phyloP scores from a whole-genome alignment of 208 protist genomes.

The Tritrichomonas musculus region DNA sequence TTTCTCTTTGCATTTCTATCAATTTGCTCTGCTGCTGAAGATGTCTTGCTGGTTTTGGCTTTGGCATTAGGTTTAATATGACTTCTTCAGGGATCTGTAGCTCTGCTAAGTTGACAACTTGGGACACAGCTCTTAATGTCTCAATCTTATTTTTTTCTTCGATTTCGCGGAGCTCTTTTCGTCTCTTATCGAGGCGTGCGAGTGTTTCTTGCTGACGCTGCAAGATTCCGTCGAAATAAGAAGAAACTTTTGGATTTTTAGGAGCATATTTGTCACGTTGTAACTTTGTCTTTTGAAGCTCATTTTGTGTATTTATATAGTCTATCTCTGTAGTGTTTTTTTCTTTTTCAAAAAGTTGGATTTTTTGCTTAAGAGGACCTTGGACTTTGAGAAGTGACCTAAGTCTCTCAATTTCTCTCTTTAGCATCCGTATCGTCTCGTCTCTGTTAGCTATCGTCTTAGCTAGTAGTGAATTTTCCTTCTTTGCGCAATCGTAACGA shows the following conservation, averaged over 20 bases:
- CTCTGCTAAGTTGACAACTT: not conserved
- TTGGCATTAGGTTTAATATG: not conserved
- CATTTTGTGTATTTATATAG: not conserved
- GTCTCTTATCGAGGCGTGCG: not conserved
- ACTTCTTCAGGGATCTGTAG: not conserved
- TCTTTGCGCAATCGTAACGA: not conserved
- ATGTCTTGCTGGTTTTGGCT: not conserved
- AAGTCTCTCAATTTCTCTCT: not conserved
- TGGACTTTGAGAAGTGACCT: not conserved
- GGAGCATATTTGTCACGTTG: not conserved
- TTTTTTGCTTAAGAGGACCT: not conserved
- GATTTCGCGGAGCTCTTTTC: not conserved
- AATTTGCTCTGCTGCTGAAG: not conserved
- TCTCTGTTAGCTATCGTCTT: not conserved
- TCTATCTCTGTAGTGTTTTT: not conserved
- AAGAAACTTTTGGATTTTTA: not conserved
- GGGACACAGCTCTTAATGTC: not conserved
- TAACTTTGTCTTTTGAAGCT: not conserved
- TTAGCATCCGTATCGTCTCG: not conserved
- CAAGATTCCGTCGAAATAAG: not conserved
- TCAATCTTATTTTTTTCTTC: not conserved
- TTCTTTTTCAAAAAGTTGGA: not conserved
- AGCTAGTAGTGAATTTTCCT: not conserved
- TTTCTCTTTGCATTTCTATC: not conserved
- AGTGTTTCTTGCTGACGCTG: not conserved